Evolutionary conservation across 2,329 filamentous ascomycete species (phyloP).

Genomic region (Tolypocladium tundrense): DNA sequence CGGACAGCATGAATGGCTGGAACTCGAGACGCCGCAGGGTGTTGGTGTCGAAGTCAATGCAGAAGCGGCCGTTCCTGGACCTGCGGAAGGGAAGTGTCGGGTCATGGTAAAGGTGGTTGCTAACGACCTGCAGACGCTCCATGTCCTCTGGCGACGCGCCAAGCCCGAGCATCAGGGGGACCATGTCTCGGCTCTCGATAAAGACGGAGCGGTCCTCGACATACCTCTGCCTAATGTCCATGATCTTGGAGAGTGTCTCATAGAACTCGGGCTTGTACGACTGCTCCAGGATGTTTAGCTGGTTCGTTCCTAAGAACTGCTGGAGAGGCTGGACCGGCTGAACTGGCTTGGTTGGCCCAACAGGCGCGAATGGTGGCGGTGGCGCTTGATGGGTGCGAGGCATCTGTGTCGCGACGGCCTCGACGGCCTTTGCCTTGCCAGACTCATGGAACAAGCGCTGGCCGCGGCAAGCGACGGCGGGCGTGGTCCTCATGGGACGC

Average conservation of each 20-base stretch:
- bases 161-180: constrained; percentile 11
- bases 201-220: constrained; percentile 14
- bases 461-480: not conserved
- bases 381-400: constrained; percentile 2
- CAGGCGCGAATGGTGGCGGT: not conserved
- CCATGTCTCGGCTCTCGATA: constrained; percentile 13
- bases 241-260: constrained; percentile 13
- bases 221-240: constrained; percentile 13
- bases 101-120: constrained; percentile 13
- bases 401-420: not conserved
- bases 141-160: constrained; percentile 16
- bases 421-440: constrained; percentile 10
- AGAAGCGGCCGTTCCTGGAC: constrained; percentile 14
- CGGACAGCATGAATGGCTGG: constrained; percentile 17
- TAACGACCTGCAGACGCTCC: constrained; percentile 8
- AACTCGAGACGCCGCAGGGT: constrained; percentile 16
- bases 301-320: constrained; percentile 2
- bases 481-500: not conserved
- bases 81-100: constrained; percentile 17
- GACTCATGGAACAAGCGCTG: constrained; percentile 13
- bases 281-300: constrained; percentile 13
- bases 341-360: not conserved
- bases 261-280: constrained; percentile 13
- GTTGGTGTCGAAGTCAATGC: constrained; percentile 14
- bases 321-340: not conserved